Evolutionary conservation across 768 basidiomycete genomes (phyloP).

Genomic region (Sarcodon aspratus): DNA sequence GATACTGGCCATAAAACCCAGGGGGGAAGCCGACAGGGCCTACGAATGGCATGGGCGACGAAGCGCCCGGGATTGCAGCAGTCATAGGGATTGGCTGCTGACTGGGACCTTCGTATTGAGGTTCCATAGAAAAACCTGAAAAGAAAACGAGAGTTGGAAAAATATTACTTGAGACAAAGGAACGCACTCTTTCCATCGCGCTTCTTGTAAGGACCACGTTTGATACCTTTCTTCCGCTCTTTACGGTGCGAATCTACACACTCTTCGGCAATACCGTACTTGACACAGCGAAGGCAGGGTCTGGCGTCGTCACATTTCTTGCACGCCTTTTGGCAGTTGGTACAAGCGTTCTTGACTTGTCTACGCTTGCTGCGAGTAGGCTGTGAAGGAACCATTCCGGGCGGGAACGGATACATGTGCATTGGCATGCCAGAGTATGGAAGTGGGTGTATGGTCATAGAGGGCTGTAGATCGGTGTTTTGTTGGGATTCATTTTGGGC

Average conservation of each 20-base stretch:
- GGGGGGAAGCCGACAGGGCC: slow-evolving; percentile 39
- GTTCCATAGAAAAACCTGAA: not conserved
- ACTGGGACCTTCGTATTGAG: not conserved
- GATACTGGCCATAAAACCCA: slow-evolving; percentile 44
- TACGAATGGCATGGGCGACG: slow-evolving; percentile 43
- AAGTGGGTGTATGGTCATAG: slow-evolving; percentile 40
- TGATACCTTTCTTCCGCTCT: slow-evolving; percentile 82
- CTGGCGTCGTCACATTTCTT: slow-evolving; percentile 89
- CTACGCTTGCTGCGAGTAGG: slow-evolving; percentile 64
- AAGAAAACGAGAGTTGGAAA: slow-evolving; percentile 1
- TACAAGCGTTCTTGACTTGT: slow-evolving; percentile 88
- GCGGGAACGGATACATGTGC: slow-evolving; percentile 63
- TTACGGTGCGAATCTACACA: slow-evolving; percentile 88
- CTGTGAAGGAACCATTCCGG: slow-evolving; percentile 29
- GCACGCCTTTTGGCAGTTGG: slow-evolving; percentile 84
- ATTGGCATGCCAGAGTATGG: slow-evolving; percentile 43
- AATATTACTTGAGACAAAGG: slow-evolving; percentile 10
- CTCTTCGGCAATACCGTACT: slow-evolving; percentile 78
- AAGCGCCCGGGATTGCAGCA: slow-evolving; percentile 25
- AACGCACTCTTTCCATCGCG: slow-evolving; percentile 79
- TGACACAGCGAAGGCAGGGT: slow-evolving; percentile 87
- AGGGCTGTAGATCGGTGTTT: slow-evolving; percentile 25
- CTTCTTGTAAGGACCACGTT: slow-evolving; percentile 90
- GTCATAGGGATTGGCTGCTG: slow-evolving; percentile 9
- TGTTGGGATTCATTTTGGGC: slow-evolving; percentile 15